Base-by-base conservation (phyloP, 2,329 filamentous ascomycete species). In the Zalaria sp. region DNA sequence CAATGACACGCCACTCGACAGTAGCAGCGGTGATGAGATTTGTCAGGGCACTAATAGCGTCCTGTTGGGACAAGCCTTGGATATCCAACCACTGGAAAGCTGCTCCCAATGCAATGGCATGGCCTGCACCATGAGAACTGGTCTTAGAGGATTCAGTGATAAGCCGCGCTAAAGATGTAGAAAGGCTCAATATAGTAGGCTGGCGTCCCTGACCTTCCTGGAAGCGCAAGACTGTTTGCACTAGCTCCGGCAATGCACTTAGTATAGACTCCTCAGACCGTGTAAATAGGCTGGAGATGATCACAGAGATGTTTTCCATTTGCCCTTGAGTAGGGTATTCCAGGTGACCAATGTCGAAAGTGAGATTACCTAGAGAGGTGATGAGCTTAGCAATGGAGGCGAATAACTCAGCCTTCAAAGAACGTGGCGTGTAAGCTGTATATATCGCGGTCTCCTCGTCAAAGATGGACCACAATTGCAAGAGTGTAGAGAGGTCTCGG, bases 1-100 rank as follows among this genome's bases (percentile, higher is more conserved):
- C 63, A 4, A 65, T 52, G 5, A 63, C 60, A n/a, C 67, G 54
- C 46, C 65, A 65, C 40, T 69, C 65, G 4, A 69, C 62, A 9
- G 59, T 60, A 7, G 58, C 40, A 5, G 50, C 50, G 5, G 37
- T 40, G 27, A 48, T 43, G 2, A 59, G 41, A 9, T 25, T 53
- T 0, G 57, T 55, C 10, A 69, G 49, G 4, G 53, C 54, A 3
- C 53, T 48, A 4, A 66, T 47, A 3, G 63, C 59, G 10, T 36
- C 38, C 31, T 36, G 18, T 18, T 18, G 18, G 18, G 18, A 18
- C 18, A 18, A 18, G 18, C 18, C 18, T 18, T 18, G 18, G 18
- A 18, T n/a, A 39, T 60, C 59, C 25, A 52, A 50, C 34, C 35
- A 35, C 26, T 34, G 34, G 5, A 44, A 37, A 3, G 37, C 34